These are phyloP conservation scores for Saposhnikovia divaricata DNA, from an alignment of 129 eudicot species.

Conservation along the genomic window DNA sequence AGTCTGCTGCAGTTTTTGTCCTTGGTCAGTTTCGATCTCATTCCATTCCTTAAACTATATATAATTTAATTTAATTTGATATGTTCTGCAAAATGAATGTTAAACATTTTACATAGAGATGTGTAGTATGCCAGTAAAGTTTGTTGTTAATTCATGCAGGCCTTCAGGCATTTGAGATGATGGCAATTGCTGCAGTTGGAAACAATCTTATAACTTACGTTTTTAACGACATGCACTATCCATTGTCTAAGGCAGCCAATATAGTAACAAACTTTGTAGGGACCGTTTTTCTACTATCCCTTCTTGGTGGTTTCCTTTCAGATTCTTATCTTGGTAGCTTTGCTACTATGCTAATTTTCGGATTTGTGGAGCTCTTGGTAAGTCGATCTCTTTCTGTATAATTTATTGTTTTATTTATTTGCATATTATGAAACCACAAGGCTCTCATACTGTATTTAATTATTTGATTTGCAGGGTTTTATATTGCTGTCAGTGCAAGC, in stretches of 20 bases:
- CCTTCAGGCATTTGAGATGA: constrained; percentile 80
- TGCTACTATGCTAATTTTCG: constrained; percentile 66
- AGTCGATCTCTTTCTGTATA: neutral
- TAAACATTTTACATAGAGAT: neutral
- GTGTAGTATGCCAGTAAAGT: neutral
- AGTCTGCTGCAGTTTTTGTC: constrained; percentile 60
- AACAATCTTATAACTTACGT: constrained; percentile 77
- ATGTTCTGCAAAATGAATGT: neutral
- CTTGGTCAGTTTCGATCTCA: constrained; percentile 33
- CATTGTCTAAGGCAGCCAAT: constrained; percentile 65
- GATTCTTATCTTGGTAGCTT: constrained; percentile 81
- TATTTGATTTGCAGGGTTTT: constrained; percentile 49
- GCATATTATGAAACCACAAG: neutral
- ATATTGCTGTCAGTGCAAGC: constrained; percentile 83
- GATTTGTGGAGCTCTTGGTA: constrained; percentile 66
- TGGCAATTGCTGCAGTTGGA: constrained; percentile 85
- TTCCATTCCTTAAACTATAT: too few species aligned
- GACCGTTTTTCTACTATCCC: constrained; percentile 71
- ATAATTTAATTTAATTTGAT: neutral
- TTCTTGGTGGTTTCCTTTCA: constrained; percentile 72
- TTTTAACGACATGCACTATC: constrained; percentile 78
- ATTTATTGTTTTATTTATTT: neutral
- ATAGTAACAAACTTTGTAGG: constrained; percentile 74
- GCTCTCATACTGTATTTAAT: neutral
- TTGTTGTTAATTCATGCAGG: constrained; percentile 28